These are phyloP conservation scores for Sporothrix dimorphospora DNA, from an alignment of 2,329 filamentous ascomycete genomes.

Conservation along the genomic window DNA sequence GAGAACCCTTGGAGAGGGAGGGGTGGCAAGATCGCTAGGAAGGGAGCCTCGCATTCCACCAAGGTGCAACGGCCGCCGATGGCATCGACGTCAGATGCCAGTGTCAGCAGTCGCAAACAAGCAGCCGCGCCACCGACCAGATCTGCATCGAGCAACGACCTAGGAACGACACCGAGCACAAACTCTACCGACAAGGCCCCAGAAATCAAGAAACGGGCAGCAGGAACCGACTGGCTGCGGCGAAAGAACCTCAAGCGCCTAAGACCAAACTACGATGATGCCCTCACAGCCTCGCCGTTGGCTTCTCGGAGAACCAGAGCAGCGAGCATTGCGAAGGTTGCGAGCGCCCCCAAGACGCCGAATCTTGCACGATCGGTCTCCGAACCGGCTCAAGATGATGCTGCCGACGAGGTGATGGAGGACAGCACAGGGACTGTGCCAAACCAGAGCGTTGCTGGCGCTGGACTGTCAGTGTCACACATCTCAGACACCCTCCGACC, in stretches of 20 bases:
- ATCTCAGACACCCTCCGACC: slow-evolving; percentile 2
- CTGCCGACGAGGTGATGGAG: neutral
- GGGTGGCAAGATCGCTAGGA: slow-evolving; percentile 3
- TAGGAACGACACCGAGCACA: slow-evolving; percentile 29
- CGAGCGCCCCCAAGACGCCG: neutral
- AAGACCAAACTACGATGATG: slow-evolving; percentile 8
- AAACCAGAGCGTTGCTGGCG: neutral
- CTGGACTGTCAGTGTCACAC: neutral
- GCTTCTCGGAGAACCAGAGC: slow-evolving; percentile 5
- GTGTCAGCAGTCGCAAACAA: neutral
- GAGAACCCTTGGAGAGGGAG: slow-evolving; percentile 56
- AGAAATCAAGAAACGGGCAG: slow-evolving; percentile 22
- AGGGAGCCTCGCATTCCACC: neutral
- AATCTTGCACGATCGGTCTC: neutral
- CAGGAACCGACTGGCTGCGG: slow-evolving; percentile 29
- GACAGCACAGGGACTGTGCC: neutral
- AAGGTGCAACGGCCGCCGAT: neutral
- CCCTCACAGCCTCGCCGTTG: slow-evolving; percentile 20
- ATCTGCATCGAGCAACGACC: neutral
- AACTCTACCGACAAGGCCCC: slow-evolving; percentile 35
- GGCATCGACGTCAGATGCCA: neutral
- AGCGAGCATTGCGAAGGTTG: neutral
- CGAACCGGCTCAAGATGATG: neutral
- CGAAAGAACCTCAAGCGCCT: slow-evolving; percentile 30
- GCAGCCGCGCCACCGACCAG: neutral